A percentile compares a stretch with the other conserved stretches of the same genome.
Conservation (phyloP, 2,329 filamentous ascomycete species). For the Allantophomopsis lycopodina region DNA sequence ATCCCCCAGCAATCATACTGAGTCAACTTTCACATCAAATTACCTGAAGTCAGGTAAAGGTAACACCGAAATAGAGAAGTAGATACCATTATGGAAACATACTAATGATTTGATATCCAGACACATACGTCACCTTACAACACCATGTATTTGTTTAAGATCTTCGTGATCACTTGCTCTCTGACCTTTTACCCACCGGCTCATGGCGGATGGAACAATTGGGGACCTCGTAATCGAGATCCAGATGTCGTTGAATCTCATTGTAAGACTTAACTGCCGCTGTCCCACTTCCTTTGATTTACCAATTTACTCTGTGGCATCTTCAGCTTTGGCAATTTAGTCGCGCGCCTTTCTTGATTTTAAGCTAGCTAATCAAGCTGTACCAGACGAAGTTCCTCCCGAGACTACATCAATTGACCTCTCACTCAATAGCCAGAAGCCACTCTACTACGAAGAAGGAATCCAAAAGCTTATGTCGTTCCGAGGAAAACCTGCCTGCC, state of each 20-base stretch:
- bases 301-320: not conserved
- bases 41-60: too few relatives aligned
- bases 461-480: slow-evolving; percentile 8
- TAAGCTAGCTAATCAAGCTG: not conserved
- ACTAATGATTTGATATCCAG: too few relatives aligned
- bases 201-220: not conserved
- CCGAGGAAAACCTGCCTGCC: slow-evolving; percentile 14
- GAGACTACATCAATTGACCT: not conserved
- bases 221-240: not conserved
- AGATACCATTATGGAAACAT: too few relatives aligned
- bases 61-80: too few relatives aligned
- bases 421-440: slow-evolving; percentile 6
- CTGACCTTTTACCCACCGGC: too few relatives aligned
- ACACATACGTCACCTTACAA: too few relatives aligned
- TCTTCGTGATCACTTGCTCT: too few relatives aligned
- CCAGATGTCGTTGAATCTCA: not conserved
- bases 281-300: not conserved
- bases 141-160: too few relatives aligned
- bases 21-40: too few relatives aligned
- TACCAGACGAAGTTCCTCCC: not conserved
- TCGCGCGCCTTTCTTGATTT: not conserved
- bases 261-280: too few relatives aligned
- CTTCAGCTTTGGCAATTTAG: not conserved
- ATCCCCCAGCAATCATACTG: too few relatives aligned
- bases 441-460: slow-evolving; percentile 13